Evolutionary conservation across 2,329 filamentous ascomycete genomes (phyloP).

Genomic region (Pezicula neosporulosa): DNA sequence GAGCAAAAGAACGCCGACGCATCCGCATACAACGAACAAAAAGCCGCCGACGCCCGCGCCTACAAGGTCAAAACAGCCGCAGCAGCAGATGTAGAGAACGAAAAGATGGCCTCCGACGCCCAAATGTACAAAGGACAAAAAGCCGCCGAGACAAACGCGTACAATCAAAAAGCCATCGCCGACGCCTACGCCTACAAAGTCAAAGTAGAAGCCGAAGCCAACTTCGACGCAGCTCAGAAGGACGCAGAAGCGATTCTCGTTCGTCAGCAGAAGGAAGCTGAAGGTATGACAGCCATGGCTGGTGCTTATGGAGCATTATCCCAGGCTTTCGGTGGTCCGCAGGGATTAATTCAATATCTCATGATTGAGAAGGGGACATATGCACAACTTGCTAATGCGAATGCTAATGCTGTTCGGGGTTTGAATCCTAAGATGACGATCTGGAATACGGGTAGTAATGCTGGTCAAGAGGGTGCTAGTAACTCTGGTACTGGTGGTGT

Average conservation of each 20-base stretch:
- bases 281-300: slow-evolving; percentile 74
- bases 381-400: slow-evolving; percentile 72
- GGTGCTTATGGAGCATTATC: slow-evolving; percentile 74
- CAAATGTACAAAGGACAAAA: slow-evolving; percentile 34
- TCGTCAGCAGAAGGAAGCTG: slow-evolving; percentile 67
- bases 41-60: slow-evolving; percentile 48
- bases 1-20: slow-evolving; percentile 40
- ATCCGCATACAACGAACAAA: slow-evolving; percentile 41
- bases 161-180: slow-evolving; percentile 11
- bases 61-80: slow-evolving; percentile 44
- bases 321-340: slow-evolving; percentile 71
- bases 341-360: slow-evolving; percentile 76
- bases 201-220: slow-evolving; percentile 29
- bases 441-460: slow-evolving; percentile 72
- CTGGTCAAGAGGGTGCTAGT: slow-evolving; percentile 32
- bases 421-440: slow-evolving; percentile 86
- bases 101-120: neutral
- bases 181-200: slow-evolving; percentile 26
- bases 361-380: slow-evolving; percentile 85
- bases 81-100: slow-evolving; percentile 3
- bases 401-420: slow-evolving; percentile 71
- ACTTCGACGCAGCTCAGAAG: slow-evolving; percentile 33
- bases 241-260: slow-evolving; percentile 58
- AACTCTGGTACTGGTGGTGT: slow-evolving; percentile 48
- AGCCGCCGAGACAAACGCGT: slow-evolving; percentile 16